Evolutionary conservation across 2,329 filamentous ascomycete species (phyloP), one percentile per base, ranked within the genome.

Genomic region (Talaromyces sp.): DNA sequence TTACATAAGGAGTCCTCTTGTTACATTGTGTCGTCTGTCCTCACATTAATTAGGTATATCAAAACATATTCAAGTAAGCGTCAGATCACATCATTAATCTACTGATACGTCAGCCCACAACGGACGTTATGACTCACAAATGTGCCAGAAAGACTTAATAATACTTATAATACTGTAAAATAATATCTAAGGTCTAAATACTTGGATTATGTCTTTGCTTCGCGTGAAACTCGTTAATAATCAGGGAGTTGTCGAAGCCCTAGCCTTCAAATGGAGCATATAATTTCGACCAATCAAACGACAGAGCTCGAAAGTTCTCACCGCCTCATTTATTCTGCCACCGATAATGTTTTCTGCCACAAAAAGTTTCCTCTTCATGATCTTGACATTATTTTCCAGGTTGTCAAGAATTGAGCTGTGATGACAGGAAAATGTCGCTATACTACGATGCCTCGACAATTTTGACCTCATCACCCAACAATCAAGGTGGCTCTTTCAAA

Each of bases 401-500:
- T 33, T 9, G 1, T 33, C 7, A 3, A 35, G 3, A 33, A 22
- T 50, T 22, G n/a, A 56, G 50, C n/a, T 6, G 35, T 35, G 22
- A 25, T 15, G 6, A 31, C 13, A 27, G 8, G 15, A 61, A 37
- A 33, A 98, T 98, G 94, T 96, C 93, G 57, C 89, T 99, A 64
- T 99, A 99, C 77, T 90, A 96, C 76, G 95, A 98, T 81, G 90
- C 93, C 7, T 92, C 90, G 3, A 84, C 88, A 15, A 82, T 97
- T 41, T 80, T 99, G 64, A 85, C 85, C 3, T 85, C 84, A 7
- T 80, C 87, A 1, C 85, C 86, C n/a, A 80, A 83, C 3, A 39
- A 52, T 2, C 64, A 66, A 49, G 89, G 90, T n/a, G 92, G 92
- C 19, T 97, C 92, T 31, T 84, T 98, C 68, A 97, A 96, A 78